Evolutionary conservation across 805 yeast species (phyloP), one percentile per base, ranked within the genome.

Genomic region (Clavispora asparagi): DNA sequence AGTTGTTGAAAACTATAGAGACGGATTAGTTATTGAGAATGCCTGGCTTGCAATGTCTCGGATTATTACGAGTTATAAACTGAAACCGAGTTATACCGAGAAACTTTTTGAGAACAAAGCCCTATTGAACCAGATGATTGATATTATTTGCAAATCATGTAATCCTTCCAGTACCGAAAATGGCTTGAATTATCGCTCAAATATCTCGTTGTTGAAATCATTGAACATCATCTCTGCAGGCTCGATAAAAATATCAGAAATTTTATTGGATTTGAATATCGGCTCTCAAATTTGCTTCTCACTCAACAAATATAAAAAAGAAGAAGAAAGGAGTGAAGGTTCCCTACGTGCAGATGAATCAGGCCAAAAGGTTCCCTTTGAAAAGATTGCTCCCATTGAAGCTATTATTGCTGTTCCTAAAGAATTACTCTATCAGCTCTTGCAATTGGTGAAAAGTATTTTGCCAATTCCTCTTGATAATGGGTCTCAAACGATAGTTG

Each of bases 381-480:
- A 27, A 10, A 27, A 41, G 3, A 39, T 39, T 2, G 60, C 79
- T 1, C 69, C 88, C 6, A 78, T 84, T 40, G 95, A 87, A 56
- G 78, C 87, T 0, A 63, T 89, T 35, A 83, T 87, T 81, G 78
- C 83, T 44, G 78, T 82, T 2, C 90, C 92, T 0, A 84, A 82
- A 53, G 85, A 82, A n/a, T 59, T 86, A 27, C 62, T 85, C 16
- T 53, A 77, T 1, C 69, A 79, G 12, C 69, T 83, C 16, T 63
- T 87, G 16, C 73, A 76, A 36, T 67, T 88, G 41, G 65, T 85
- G 6, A 76, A 79, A 2, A 70, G 77, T 29, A 51, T 87, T 2
- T 62, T 88, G 16, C 95, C 96, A 0, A 62, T 67, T 8, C 46
- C 59, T 8, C 8, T 6, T 6, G 37, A 17, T 4, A 7, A 16